Conservation (phyloP, 2,329 filamentous ascomycete genomes). For the Thyridium curvatum region DNA sequence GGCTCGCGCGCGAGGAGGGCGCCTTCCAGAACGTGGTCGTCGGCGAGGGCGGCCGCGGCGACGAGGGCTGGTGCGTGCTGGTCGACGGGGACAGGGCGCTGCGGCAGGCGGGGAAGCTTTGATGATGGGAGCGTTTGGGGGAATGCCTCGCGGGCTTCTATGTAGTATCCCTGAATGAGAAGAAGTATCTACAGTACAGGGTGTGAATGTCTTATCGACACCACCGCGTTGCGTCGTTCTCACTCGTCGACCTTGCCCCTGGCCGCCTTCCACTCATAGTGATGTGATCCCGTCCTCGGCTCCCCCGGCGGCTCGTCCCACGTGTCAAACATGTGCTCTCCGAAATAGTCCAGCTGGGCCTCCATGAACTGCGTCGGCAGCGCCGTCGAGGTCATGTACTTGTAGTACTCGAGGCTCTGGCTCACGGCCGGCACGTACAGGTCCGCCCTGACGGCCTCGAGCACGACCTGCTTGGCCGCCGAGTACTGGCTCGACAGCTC, state of each 20-base stretch:
- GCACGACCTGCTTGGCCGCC: slow-evolving; percentile 48
- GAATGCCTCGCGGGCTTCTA: too few relatives aligned
- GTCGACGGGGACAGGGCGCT: slow-evolving; percentile 71
- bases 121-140: too few relatives aligned
- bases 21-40: slow-evolving; percentile 65
- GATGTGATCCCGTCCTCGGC: slow-evolving; percentile 50
- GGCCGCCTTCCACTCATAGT: slow-evolving; percentile 55
- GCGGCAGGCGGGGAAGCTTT: slow-evolving; percentile 47
- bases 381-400: slow-evolving; percentile 52
- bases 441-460: slow-evolving; percentile 48
- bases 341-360: slow-evolving; percentile 66
- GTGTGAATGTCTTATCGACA: too few relatives aligned
- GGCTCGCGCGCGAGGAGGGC: slow-evolving; percentile 56
- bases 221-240: too few relatives aligned
- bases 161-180: too few relatives aligned
- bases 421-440: slow-evolving; percentile 54
- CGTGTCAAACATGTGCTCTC: slow-evolving; percentile 58
- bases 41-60: slow-evolving; percentile 56
- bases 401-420: slow-evolving; percentile 60
- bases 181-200: too few relatives aligned
- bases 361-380: slow-evolving; percentile 65
- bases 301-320: slow-evolving; percentile 44
- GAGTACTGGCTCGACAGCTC: slow-evolving; percentile 47
- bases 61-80: slow-evolving; percentile 81
- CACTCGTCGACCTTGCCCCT: slow-evolving; percentile 3